Evolutionary conservation across 768 basidiomycete species (phyloP), one percentile per base, ranked within the genome.

Genomic region (Cystofilobasidium macerans): DNA sequence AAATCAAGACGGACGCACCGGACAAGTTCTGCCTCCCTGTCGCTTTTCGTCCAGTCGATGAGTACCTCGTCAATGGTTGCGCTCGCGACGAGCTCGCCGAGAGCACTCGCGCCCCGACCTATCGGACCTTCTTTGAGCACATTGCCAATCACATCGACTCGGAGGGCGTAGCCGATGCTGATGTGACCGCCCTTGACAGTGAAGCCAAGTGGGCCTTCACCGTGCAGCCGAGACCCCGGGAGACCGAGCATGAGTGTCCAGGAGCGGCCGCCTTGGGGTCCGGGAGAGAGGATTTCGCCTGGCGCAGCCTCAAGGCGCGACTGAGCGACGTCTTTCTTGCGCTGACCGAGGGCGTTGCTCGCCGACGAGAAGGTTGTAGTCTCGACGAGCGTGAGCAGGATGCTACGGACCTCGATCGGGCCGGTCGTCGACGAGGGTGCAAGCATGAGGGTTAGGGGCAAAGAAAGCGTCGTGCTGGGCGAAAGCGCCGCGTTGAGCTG

Each of bases 381-480:
- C 26, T 65, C 64, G 26, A 58, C 16, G 20, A 65, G 64, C 14
- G 64, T 45, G 2, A 65, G 45, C 35, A 59, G 64, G 57, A 65
- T 65, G 38, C 28, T 3, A 12, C 48, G 48, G 12, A 54, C 51
- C 6, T 30, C 14, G 7, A 54, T 42, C 38, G n/a, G 32, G 20
- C 12, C 32, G 18, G 36, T n/a, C 12, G 16, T 9, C 45, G 56
- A 57, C 7, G 63, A 28, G 0, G 38, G 62, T 0, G 51, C 35
- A 1, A 59, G 40, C 43, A 28, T 28, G 35, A 65, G 45, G 6
- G 56, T 57, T 14, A 54, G 30, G 43, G 64, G 64, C 5, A 65
- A 40, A 4, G 40, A 40, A 35, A 65, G 47, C 33, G 48, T 43
- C 22, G 57, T 57, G 0, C 40, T 20, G 2, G 64, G 64, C 0